Conservation (phyloP, 164 flowering plant species). For the Vitis cinerea region DNA sequence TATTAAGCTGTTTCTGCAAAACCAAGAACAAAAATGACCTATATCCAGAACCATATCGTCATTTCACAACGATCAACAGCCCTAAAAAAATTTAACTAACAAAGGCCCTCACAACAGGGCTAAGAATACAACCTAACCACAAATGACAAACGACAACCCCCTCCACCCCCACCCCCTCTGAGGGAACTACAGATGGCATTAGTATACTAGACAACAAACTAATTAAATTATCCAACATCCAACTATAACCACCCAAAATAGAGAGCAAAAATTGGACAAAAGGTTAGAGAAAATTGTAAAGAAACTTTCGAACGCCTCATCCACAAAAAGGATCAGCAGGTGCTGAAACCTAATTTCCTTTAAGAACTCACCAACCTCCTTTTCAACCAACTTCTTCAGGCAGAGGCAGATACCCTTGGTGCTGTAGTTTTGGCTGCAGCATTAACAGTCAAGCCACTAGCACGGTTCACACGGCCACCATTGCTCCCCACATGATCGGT, state of each 20-base stretch:
- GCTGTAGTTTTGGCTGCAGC: slow-evolving; percentile 31
- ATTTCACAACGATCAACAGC: too few species aligned
- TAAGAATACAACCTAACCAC: too few species aligned
- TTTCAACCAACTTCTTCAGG: slow-evolving; percentile 22
- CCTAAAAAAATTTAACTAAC: too few species aligned
- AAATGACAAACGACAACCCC: too few species aligned
- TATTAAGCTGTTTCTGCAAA: too few species aligned
- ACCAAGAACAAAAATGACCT: too few species aligned
- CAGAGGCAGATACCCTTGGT: slow-evolving; percentile 41
- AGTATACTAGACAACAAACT: slow-evolving; percentile 1
- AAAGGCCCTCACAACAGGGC: too few species aligned
- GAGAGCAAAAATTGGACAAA: neutral
- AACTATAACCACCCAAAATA: neutral
- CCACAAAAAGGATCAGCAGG: neutral
- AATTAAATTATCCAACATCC: neutral
- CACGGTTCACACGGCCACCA: slow-evolving; percentile 42
- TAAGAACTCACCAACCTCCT: neutral
- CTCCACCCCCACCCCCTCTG: too few species aligned
- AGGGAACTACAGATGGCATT: neutral
- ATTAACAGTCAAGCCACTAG: slow-evolving; percentile 26
- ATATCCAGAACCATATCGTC: too few species aligned
- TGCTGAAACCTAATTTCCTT: neutral
- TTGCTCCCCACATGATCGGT: slow-evolving; percentile 24
- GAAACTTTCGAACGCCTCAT: slow-evolving; percentile 1
- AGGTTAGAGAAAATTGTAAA: neutral